Evolutionary conservation across 371 early-diverging fungal genomes (phyloP).

Genomic region (Circinella umbellata): DNA sequence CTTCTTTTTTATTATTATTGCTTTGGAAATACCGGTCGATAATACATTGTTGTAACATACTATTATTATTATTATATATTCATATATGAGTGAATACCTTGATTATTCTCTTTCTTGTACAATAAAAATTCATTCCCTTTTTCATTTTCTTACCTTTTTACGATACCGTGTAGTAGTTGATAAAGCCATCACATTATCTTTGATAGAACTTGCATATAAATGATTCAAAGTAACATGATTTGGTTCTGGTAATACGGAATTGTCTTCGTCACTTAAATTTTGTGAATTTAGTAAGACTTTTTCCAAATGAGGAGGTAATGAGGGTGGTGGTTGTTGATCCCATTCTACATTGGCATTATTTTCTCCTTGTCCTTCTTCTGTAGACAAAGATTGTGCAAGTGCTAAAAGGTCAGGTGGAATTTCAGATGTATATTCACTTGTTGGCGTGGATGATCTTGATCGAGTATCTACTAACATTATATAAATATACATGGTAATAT

Average conservation of each 20-base stretch:
- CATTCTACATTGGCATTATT: constrained; percentile 25
- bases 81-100: neutral
- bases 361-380: constrained; percentile 22
- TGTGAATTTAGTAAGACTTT: constrained; percentile 86
- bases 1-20: neutral
- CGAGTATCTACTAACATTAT: neutral
- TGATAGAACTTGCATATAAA: constrained; percentile 93
- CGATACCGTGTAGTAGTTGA: constrained; percentile 86
- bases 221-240: constrained; percentile 95
- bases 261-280: constrained; percentile 75
- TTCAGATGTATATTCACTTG: constrained; percentile 65
- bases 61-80: constrained; percentile 16
- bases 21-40: constrained; percentile 70
- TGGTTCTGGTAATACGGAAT: constrained; percentile 82
- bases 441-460: constrained; percentile 53
- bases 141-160: constrained; percentile 69
- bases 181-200: constrained; percentile 96
- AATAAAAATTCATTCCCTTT: constrained; percentile 1
- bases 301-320: constrained; percentile 91
- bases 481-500: neutral
- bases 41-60: constrained; percentile 85
- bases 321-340: constrained; percentile 76
- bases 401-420: constrained; percentile 65
- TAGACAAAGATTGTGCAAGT: constrained; percentile 22
- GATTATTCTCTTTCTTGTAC: neutral